Base-by-base conservation (phyloP, 306 rosid species). In the Ziziphus jujuba region DNA sequence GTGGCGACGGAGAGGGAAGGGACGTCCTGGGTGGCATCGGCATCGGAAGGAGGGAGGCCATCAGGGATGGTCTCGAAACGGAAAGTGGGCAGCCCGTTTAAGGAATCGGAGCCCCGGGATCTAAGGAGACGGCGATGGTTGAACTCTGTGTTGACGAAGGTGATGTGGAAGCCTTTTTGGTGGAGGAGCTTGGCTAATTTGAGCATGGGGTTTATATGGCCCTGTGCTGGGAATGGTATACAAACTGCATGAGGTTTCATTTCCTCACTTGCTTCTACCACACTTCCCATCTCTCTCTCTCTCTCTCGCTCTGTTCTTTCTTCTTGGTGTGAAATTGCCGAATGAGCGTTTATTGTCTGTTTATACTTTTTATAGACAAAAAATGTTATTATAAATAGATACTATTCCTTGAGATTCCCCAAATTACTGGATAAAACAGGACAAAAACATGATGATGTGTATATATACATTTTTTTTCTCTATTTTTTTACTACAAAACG, bases 31-130 rank as follows among this genome's bases (percentile, higher is more conserved):
- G 88, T 80, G 16, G 43, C 82, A 8, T 89, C 82, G 1, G 51
- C 65, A 0, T 86, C 74, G 0, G 81, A 17, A 11, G 70, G 79
- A 0, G 96, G 92, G 5, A 86, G 88, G 23, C 96, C 90, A 0
- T 89, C 90, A 0, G 90, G 80, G 19, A 80, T 80, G 31, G 80
- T 51, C 15, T 59, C 65, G n/a, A 80, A 80, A 13, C 47, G 25
- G 51, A 79, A 79, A n/a, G 69, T 33, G 3, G 80, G 70, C 20
- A 75, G 55, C 5, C 77, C 78, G 2, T 69, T 22, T 0, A 73
- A 70, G 10, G 82, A 47, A 5, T 65, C 24, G 66, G 72, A 63
- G 16, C 75, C 75, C 9, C 52, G 72, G 36, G 82, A 78, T 20
- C 64, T 69, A 25, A 74, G 72, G 17, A 79, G 73, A 21, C 80